These are phyloP conservation scores for Kokia cookei DNA, from an alignment of 441 rosid species.

Conservation along the genomic window DNA sequence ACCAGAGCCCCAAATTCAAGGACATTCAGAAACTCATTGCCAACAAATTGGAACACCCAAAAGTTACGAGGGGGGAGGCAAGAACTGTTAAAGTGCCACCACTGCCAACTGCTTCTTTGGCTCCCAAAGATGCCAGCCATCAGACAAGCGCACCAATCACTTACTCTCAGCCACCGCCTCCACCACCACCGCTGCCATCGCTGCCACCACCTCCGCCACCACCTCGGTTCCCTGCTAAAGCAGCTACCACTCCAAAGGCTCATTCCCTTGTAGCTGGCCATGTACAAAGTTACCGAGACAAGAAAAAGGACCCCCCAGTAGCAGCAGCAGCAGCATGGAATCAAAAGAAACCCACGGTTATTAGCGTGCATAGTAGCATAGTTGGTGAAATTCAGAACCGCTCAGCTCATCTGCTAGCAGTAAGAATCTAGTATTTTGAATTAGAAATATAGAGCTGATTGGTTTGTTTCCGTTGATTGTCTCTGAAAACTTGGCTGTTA, in stretches of 20 bases:
- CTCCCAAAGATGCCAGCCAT: constrained; percentile 12
- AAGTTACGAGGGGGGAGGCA: constrained; percentile 32
- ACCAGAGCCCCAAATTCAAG: constrained; percentile 51
- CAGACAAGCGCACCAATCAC: constrained; percentile 15
- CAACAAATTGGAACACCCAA: constrained; percentile 54
- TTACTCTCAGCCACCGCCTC: constrained; percentile 39
- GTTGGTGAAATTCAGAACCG: constrained; percentile 95
- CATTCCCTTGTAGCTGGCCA: constrained; percentile 32
- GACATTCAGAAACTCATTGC: constrained; percentile 68
- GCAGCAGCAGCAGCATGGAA: constrained; percentile 17
- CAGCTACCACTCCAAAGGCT: constrained; percentile 42
- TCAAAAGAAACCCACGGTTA: constrained; percentile 31
- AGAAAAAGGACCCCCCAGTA: constrained; percentile 27
- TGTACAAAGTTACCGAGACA: constrained; percentile 46
- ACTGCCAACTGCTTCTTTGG: constrained; percentile 1
- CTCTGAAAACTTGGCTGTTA: constrained; percentile 5
- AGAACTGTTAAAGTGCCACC: constrained; percentile 20
- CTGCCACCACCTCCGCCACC: constrained; percentile 62
- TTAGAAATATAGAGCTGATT: background rate
- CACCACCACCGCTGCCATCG: constrained; percentile 29
- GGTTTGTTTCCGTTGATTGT: background rate
- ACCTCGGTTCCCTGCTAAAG: constrained; percentile 41
- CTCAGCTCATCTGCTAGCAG: constrained; percentile 80
- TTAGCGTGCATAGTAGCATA: constrained; percentile 65
- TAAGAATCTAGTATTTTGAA: constrained; percentile 27